Evolutionary conservation across 2,329 filamentous ascomycete genomes (phyloP), one percentile per base, ranked within the genome.

Genomic region (Didymella segeticola): DNA sequence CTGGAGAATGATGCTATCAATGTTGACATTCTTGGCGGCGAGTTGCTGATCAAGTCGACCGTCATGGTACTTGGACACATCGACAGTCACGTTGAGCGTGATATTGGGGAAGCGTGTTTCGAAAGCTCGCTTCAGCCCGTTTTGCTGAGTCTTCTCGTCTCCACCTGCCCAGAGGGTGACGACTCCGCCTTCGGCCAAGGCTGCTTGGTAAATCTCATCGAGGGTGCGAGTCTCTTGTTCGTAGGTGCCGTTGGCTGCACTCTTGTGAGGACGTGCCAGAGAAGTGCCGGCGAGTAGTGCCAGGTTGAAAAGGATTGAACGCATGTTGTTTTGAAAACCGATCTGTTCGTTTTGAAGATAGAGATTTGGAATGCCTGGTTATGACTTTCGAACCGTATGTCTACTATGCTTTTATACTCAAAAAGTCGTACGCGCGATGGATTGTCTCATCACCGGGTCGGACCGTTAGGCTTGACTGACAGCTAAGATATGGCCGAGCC

Each of bases 31-130:
- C 9, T 62, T 45, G 22, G 51, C 57, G 3, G 74, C 77, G 1
- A 83, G 66, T 50, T 81, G 78, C 30, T 75, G 64, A 57, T 85
- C 80, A 6, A 84, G 59, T 22, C 70, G 70, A 15, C 61, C 71
- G 49, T 83, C 79, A 57, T 82, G 82, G 57, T 84, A 85, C 60
- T 84, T 85, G 53, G 81, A 83, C 0, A 84, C 63, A 53, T 84
- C 82, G 36, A 84, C 80, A 0, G 82, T 83, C 29, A 83, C 43
- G 58, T 84, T 82, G 14, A 84, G 75, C 4, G 75, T 79, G 53
- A 83, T 78, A 8, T 77, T 76, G 0, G 81, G 81, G 58, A 83
- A 84, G 0, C 72, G 69, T 1, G 63, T 56, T 57, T 81, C 79
- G 55, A 82, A 83, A 1, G 73, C 72, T 3, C 66, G 33, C 60